Conservation (phyloP, 805 yeast genomes). For the Lachancea nothofagi region DNA sequence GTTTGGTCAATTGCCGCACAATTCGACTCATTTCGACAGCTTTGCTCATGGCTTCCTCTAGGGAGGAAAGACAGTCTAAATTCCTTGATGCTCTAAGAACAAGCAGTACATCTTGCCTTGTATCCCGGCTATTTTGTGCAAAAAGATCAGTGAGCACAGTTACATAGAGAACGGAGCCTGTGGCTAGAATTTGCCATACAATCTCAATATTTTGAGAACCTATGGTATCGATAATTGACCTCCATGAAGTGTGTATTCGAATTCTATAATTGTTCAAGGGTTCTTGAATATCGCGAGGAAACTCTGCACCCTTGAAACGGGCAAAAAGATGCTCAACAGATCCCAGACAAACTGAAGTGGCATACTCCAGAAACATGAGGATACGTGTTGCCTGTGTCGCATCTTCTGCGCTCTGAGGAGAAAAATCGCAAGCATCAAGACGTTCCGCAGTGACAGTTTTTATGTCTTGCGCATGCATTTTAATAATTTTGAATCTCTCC, state of each 20-base stretch:
- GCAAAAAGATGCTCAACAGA: slow-evolving; percentile 10
- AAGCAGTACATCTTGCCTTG: slow-evolving; percentile 7
- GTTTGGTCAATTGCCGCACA: slow-evolving; percentile 2
- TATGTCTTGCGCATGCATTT: slow-evolving; percentile 18
- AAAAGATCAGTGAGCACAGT: slow-evolving; percentile 10
- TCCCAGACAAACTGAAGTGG: slow-evolving; percentile 5
- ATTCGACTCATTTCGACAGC: background rate
- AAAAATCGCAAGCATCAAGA: background rate
- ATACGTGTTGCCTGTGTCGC: background rate
- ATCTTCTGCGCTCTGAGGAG: background rate
- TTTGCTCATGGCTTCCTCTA: background rate
- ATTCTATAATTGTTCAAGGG: slow-evolving; percentile 2
- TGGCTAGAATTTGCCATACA: slow-evolving; percentile 6
- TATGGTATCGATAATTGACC: background rate
- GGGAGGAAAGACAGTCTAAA: slow-evolving; percentile 2
- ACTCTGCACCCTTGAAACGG: slow-evolving; percentile 6
- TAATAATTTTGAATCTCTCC: slow-evolving; percentile 19
- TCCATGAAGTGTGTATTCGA: slow-evolving; percentile 8
- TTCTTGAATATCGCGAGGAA: background rate
- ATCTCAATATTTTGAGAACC: background rate
- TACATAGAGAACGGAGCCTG: slow-evolving; percentile 2
- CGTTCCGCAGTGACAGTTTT: slow-evolving; percentile 16
- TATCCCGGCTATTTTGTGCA: slow-evolving; percentile 3
- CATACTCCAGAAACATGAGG: slow-evolving; percentile 3
- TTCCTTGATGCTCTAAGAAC: slow-evolving; percentile 3